Percentiles rank a stretch among this genome's conserved stretches.
Evolutionary conservation across 2,329 filamentous ascomycete species (phyloP).

Genomic region (Cordyceps fumosorosea): DNA sequence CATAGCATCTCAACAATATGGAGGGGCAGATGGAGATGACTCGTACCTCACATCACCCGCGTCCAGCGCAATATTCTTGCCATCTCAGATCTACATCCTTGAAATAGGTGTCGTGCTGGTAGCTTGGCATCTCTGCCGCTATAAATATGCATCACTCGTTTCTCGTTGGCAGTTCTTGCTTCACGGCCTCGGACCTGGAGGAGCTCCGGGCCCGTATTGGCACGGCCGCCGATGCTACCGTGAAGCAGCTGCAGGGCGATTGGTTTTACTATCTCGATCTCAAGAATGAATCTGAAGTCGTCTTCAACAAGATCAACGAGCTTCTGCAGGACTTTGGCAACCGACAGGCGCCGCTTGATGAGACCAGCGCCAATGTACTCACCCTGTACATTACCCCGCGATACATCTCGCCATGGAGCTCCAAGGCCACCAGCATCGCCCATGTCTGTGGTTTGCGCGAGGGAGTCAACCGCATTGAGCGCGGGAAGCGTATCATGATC

Average conservation of each 20-base stretch:
- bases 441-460: slow-evolving; percentile 78
- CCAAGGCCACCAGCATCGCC: slow-evolving; percentile 88
- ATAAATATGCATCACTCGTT: slow-evolving; percentile 29
- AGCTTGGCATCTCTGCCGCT: slow-evolving; percentile 8
- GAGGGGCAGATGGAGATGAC: background rate
- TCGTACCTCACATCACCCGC: background rate
- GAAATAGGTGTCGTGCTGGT: slow-evolving; percentile 8
- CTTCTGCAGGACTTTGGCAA: slow-evolving; percentile 37
- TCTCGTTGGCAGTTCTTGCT: slow-evolving; percentile 42
- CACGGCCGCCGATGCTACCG: slow-evolving; percentile 35
- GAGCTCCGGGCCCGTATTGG: slow-evolving; percentile 40
- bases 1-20: background rate
- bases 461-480: slow-evolving; percentile 71
- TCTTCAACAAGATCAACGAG: slow-evolving; percentile 40
- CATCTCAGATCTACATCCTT: slow-evolving; percentile 3
- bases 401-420: slow-evolving; percentile 94
- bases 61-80: slow-evolving; percentile 4
- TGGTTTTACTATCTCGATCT: slow-evolving; percentile 65
- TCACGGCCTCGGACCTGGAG: slow-evolving; percentile 37
- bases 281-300: slow-evolving; percentile 35
- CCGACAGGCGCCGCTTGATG: slow-evolving; percentile 21
- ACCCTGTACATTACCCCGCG: slow-evolving; percentile 72
- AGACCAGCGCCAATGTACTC: slow-evolving; percentile 40
- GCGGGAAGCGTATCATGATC: slow-evolving; percentile 71
- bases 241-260: slow-evolving; percentile 43